A percentile compares a stretch with the other conserved stretches of the same genome.
These are phyloP conservation scores for Omphalotus olearius DNA, from an alignment of 1,284 basidiomycete genomes.

Conservation along the genomic window DNA sequence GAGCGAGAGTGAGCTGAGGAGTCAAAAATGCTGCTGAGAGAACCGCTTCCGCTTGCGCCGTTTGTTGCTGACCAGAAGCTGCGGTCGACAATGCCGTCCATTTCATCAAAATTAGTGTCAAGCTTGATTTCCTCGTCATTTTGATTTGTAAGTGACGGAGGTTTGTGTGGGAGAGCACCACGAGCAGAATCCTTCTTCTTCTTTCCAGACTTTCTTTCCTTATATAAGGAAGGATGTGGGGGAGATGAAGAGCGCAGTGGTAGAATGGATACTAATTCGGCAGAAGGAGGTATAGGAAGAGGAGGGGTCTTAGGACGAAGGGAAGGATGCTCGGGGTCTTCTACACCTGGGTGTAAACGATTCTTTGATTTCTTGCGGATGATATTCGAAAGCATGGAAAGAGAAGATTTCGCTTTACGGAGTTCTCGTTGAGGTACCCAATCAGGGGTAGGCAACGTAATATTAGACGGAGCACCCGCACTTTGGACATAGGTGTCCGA, in stretches of 20 bases:
- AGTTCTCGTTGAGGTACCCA: not conserved
- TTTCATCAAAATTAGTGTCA: slow-evolving; percentile 15
- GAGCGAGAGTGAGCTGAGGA: slow-evolving; percentile 2
- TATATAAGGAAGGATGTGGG: slow-evolving; percentile 1
- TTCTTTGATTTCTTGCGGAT: too few relatives aligned
- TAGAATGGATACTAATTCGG: slow-evolving; percentile 7
- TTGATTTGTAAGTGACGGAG: not conserved
- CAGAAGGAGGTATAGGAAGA: slow-evolving; percentile 7
- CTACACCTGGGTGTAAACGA: too few relatives aligned
- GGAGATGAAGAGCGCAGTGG: not conserved
- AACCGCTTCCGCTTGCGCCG: not conserved
- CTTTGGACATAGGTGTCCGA: not conserved
- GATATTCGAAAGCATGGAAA: not conserved
- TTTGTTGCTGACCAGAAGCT: not conserved
- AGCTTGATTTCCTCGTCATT: slow-evolving; percentile 10
- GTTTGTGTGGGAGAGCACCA: not conserved
- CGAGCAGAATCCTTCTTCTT: slow-evolving; percentile 2
- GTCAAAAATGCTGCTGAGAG: not conserved
- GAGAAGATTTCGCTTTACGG: slow-evolving; percentile 5
- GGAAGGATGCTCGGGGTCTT: slow-evolving; percentile 11
- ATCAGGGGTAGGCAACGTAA: not conserved
- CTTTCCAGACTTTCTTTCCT: not conserved
- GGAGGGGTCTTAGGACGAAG: slow-evolving; percentile 13
- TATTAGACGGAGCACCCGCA: not conserved
- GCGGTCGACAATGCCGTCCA: slow-evolving; percentile 16